Conservation (phyloP, 2,329 filamentous ascomycete species). For the Monilinia fructicola region DNA sequence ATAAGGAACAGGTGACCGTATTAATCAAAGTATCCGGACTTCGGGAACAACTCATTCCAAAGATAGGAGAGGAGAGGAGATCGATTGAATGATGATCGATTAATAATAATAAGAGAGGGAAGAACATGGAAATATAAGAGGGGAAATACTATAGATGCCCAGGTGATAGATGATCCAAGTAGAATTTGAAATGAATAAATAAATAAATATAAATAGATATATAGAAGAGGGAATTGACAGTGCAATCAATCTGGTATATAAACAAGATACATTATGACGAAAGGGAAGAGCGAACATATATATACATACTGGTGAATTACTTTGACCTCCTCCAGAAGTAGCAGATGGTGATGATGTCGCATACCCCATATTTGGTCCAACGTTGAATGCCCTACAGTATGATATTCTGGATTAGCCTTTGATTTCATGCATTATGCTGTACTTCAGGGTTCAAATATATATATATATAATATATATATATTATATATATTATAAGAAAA, state of each 20-base stretch:
- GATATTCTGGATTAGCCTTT: conserved; percentile 31
- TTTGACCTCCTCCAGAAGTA: conserved; percentile 56
- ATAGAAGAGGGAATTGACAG: not conserved
- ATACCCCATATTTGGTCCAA: conserved; percentile 49
- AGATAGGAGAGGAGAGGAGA: conserved; percentile 14
- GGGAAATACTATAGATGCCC: not conserved
- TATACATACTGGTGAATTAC: conserved; percentile 55
- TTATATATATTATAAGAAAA: not conserved
- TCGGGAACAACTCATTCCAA: conserved; percentile 3
- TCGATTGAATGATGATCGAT: not conserved
- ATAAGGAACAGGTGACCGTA: conserved; percentile 15
- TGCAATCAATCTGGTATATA: not conserved
- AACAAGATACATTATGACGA: not conserved
- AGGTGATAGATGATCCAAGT: no score
- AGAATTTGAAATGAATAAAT: no score
- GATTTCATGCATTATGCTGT: conserved; percentile 14
- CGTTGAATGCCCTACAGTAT: conserved; percentile 30
- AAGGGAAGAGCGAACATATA: conserved; percentile 7
- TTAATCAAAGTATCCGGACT: not conserved
- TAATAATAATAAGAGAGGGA: not conserved
- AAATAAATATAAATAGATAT: not conserved
- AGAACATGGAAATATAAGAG: not conserved
- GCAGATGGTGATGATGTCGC: conserved; percentile 64
- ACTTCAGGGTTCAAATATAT: conserved; percentile 16
- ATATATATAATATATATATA: not conserved